A percentile compares a stretch with the other conserved stretches of the same genome.
Conservation (phyloP, 805 yeast genomes). For the Schwanniomyces yamadae region DNA sequence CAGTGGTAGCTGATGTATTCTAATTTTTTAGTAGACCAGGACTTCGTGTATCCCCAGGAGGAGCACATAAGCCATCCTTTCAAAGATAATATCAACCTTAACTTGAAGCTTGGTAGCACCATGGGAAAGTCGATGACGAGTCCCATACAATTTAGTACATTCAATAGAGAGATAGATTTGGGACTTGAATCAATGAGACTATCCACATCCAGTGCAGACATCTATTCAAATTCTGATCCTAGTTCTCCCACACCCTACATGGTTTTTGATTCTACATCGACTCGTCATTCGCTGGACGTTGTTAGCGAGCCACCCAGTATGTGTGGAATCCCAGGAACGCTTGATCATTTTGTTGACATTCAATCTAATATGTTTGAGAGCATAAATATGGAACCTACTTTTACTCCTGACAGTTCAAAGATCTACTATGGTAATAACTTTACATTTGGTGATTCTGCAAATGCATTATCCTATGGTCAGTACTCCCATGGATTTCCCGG, state of each 20-base stretch:
- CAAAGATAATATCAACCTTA: slow-evolving; percentile 6
- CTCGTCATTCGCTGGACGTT: background rate
- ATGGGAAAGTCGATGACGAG: background rate
- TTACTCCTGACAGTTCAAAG: background rate
- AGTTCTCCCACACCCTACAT: slow-evolving; percentile 2
- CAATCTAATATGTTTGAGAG: background rate
- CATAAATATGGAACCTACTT: background rate
- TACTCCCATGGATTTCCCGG: no score
- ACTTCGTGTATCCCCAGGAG: slow-evolving; percentile 1
- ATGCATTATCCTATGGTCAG: no score
- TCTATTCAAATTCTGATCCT: background rate
- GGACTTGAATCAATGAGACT: background rate
- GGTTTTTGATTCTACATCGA: slow-evolving; percentile 2
- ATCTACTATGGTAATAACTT: background rate
- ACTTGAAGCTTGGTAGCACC: slow-evolving; percentile 3
- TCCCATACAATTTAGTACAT: slow-evolving; percentile 1
- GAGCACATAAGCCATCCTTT: slow-evolving; percentile 4
- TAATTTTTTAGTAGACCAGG: slow-evolving; percentile 2
- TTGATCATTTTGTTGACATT: background rate
- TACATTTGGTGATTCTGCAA: background rate
- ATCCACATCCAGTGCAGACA: background rate
- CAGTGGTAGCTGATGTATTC: no score
- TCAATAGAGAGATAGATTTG: slow-evolving; percentile 5
- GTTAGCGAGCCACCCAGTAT: background rate
- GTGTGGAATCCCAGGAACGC: background rate